Conservation (phyloP, 179 eudicot genomes). For the Beta corolliflora region DNA sequence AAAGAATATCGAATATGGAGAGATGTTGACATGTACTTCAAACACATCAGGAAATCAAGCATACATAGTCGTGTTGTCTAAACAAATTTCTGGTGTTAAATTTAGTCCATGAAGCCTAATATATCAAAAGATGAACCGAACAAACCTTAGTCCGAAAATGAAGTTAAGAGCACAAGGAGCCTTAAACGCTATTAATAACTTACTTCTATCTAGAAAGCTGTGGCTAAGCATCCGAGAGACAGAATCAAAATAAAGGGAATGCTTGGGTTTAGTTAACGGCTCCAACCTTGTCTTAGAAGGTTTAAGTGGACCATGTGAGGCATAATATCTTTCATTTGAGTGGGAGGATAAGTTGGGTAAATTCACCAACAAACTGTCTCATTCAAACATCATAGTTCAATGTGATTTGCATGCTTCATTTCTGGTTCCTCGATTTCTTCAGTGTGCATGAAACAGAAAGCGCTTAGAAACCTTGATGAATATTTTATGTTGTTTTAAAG, state of each 20-base stretch:
- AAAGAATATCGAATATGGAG: too few species aligned
- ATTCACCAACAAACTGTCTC: background rate
- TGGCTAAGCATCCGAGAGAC: background rate
- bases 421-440: background rate
- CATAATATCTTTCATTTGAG: background rate
- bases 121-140: too few species aligned
- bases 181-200: too few species aligned
- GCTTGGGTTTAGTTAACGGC: background rate
- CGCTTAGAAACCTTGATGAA: too few species aligned
- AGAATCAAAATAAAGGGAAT: background rate
- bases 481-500: too few species aligned
- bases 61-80: background rate
- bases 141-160: too few species aligned
- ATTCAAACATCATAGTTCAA: too few species aligned
- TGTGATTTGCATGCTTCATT: too few species aligned
- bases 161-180: too few species aligned
- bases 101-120: too few species aligned
- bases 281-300: background rate
- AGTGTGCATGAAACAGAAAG: background rate
- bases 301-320: background rate
- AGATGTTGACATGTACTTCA: background rate
- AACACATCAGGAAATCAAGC: background rate
- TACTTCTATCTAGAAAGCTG: too few species aligned
- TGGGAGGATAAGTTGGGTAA: background rate
- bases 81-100: too few species aligned